Evolutionary conservation across 306 rosid genomes (phyloP).

Genomic region (Quercus wislizeni): DNA sequence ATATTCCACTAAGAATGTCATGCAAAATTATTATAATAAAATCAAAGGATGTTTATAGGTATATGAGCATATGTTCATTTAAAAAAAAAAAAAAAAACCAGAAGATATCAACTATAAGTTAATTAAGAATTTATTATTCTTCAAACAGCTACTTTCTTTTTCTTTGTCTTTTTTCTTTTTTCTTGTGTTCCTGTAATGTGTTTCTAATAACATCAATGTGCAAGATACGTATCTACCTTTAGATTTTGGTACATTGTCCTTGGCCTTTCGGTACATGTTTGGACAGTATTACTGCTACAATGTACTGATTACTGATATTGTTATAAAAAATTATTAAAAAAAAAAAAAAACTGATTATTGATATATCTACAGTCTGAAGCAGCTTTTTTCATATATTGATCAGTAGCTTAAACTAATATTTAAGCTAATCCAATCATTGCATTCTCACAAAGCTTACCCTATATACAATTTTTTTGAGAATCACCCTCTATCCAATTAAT

Average conservation of each 20-base stretch:
- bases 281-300: conserved; percentile 23
- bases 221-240: conserved; percentile 48
- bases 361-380: conserved; percentile 16
- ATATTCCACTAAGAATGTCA: too few relatives aligned
- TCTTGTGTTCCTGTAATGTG: conserved; percentile 10
- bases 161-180: neutral
- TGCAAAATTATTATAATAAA: too few relatives aligned
- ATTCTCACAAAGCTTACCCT: neutral
- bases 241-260: conserved; percentile 53
- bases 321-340: too few relatives aligned
- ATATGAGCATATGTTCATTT: too few relatives aligned
- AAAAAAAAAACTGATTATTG: too few relatives aligned
- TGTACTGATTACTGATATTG: conserved; percentile 12
- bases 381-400: conserved; percentile 1
- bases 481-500: too few relatives aligned
- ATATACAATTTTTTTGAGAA: too few relatives aligned
- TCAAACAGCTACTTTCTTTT: neutral
- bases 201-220: conserved; percentile 12
- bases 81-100: too few relatives aligned
- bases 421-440: conserved; percentile 29
- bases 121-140: neutral
- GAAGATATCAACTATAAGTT: neutral
- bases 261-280: conserved; percentile 35
- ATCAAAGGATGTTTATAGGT: too few relatives aligned
- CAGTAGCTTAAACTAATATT: conserved; percentile 11